Percentiles rank a stretch among this genome's conserved stretches.
Conservation (phyloP, 2,329 filamentous ascomycete genomes). For the Pyricularia grisea region DNA sequence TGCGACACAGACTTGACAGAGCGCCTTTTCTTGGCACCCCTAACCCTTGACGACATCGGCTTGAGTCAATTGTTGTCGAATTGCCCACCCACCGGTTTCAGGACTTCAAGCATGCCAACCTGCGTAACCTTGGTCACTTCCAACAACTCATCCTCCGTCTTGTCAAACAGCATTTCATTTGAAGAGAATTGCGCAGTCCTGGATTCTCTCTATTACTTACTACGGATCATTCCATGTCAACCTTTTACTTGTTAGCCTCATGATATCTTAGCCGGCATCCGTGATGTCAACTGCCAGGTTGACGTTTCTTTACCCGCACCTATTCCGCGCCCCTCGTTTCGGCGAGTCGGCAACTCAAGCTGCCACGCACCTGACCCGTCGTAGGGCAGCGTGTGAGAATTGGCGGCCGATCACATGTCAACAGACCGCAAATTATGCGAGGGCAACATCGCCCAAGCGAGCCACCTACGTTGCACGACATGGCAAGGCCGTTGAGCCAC, state of each 20-base stretch:
- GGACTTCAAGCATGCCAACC: neutral
- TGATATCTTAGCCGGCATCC: neutral
- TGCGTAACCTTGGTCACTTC: neutral
- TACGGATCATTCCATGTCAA: neutral
- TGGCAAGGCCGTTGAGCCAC: conserved; percentile 52
- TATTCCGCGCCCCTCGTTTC: conserved; percentile 45
- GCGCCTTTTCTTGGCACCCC: neutral
- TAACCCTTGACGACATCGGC: neutral
- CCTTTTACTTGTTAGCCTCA: neutral
- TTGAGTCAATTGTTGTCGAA: neutral
- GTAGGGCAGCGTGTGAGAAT: conserved; percentile 27
- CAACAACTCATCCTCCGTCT: neutral
- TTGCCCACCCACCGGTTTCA: neutral
- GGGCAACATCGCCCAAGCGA: conserved; percentile 25
- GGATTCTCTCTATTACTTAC: neutral
- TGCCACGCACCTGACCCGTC: conserved; percentile 14
- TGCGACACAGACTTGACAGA: neutral
- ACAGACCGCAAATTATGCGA: conserved; percentile 25
- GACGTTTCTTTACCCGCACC: conserved; percentile 59
- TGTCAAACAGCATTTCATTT: neutral
- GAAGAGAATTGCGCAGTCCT: neutral
- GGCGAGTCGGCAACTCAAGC: conserved; percentile 25
- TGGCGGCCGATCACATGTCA: conserved; percentile 19
- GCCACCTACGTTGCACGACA: conserved; percentile 43
- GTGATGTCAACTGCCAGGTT: conserved; percentile 53